These are phyloP conservation scores for Rubus idaeus DNA, from an alignment of 306 rosid species.

Conservation along the genomic window DNA sequence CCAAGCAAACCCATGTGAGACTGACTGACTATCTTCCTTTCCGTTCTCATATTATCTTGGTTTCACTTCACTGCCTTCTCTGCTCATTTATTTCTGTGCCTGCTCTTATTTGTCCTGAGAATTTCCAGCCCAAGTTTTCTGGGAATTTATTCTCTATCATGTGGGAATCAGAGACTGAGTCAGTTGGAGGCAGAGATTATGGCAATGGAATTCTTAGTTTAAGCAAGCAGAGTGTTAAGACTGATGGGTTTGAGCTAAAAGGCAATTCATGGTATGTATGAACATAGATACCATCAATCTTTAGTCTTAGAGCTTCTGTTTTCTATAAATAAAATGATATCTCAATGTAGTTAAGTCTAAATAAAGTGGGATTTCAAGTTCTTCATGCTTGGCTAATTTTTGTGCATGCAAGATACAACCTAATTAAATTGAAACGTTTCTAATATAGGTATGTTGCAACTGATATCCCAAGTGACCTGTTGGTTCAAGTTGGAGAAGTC, in stretches of 20 bases:
- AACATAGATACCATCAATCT: not conserved
- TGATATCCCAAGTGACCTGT: constrained; percentile 89
- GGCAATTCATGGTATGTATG: constrained; percentile 74
- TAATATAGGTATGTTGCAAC: constrained; percentile 76
- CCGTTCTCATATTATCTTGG: not conserved
- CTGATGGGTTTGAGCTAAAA: constrained; percentile 83
- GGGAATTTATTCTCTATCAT: constrained; percentile 44
- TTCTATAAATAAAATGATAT: too few species aligned
- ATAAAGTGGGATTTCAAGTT: constrained; percentile 12
- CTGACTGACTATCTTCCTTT: not conserved
- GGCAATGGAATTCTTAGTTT: constrained; percentile 65
- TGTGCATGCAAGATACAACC: constrained; percentile 31
- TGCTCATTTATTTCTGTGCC: constrained; percentile 8
- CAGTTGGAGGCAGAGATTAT: constrained; percentile 51
- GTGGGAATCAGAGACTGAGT: constrained; percentile 96
- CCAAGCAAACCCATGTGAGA: constrained; percentile 13
- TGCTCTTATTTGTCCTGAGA: constrained; percentile 29
- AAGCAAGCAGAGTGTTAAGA: constrained; percentile 67
- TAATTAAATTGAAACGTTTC: not conserved
- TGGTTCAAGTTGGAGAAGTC: constrained; percentile 68
- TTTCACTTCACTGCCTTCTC: not conserved
- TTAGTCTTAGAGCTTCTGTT: too few species aligned
- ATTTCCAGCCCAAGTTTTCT: constrained; percentile 25
- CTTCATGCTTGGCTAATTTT: not conserved
- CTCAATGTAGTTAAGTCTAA: too few species aligned